Base-by-base conservation (phyloP, 2,329 filamentous ascomycete genomes). In the Botrytis aclada region DNA sequence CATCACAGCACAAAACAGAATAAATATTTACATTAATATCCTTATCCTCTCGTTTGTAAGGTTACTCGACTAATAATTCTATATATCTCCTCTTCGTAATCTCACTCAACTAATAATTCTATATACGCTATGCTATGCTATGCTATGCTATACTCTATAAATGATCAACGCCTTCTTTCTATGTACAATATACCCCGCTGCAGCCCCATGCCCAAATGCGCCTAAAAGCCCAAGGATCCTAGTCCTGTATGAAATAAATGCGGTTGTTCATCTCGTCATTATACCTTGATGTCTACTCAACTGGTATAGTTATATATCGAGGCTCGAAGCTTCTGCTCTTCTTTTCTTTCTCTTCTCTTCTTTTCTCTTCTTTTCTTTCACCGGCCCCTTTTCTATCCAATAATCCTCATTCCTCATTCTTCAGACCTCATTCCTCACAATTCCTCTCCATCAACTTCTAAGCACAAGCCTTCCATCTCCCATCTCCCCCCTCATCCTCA, bases 1-100 rank as follows among this genome's bases (percentile, higher is more conserved):
- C n/a, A n/a, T n/a, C n/a, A n/a, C n/a, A n/a, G n/a, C n/a, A n/a
- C n/a, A n/a, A n/a, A n/a, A 8, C 14, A 56, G 16, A 56, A 16
- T 29, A 29, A 29, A 18, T 56, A 29, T 56, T 32, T 18, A 29
- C 9, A 56, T 56, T 32, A 32, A 29, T 18, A 56, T 51, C 14
- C 4, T 5, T 51, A 14, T 56, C 8, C 25, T 29, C 22, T 14
- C 1, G 12, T n/a, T n/a, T n/a, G n/a, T n/a, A n/a, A n/a, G n/a
- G n/a, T n/a, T n/a, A n/a, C 4, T 6, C 7, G 0, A 2, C 47
- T 14, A 14, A n/a, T 7, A 1, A n/a, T n/a, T n/a, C 12, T n/a
- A 16, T 54, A n/a, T 16, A 54, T n/a, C n/a, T n/a, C n/a, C n/a
- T n/a, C n/a, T n/a, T n/a, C n/a, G n/a, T n/a, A n/a, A n/a, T n/a